Evolutionary conservation across 306 rosid genomes (phyloP).

Genomic region (Citrullus mucosospermus): DNA sequence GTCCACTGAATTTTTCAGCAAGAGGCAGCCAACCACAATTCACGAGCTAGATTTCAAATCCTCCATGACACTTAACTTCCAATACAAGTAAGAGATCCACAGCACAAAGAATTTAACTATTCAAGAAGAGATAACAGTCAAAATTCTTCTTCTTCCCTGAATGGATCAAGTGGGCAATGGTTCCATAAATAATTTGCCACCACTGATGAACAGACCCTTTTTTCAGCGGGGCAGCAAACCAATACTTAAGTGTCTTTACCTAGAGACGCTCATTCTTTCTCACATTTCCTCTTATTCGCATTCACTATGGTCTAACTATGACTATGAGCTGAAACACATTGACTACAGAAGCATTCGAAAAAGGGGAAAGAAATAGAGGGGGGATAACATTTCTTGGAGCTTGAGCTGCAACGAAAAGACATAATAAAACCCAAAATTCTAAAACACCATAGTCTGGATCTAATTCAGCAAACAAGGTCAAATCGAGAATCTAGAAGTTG

Average conservation of each 20-base stretch:
- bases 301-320: background rate
- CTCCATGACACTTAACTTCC: background rate
- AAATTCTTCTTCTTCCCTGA: background rate
- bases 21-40: background rate
- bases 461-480: constrained; percentile 23
- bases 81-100: background rate
- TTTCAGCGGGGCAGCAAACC: background rate
- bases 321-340: background rate
- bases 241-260: background rate
- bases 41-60: background rate
- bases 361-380: background rate
- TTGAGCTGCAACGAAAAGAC: background rate
- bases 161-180: background rate
- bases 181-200: background rate
- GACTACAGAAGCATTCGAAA: constrained; percentile 8
- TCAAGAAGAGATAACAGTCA: background rate
- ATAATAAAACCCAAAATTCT: constrained; percentile 11
- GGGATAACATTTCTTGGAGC: background rate
- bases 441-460: constrained; percentile 24
- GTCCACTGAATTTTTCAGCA: background rate
- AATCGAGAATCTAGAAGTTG: constrained; percentile 3
- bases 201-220: background rate
- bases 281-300: background rate
- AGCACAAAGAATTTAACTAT: background rate
- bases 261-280: background rate